phyloP scores from a whole-genome alignment of 257 asterid genomes.

The Verbascum thapsus region DNA sequence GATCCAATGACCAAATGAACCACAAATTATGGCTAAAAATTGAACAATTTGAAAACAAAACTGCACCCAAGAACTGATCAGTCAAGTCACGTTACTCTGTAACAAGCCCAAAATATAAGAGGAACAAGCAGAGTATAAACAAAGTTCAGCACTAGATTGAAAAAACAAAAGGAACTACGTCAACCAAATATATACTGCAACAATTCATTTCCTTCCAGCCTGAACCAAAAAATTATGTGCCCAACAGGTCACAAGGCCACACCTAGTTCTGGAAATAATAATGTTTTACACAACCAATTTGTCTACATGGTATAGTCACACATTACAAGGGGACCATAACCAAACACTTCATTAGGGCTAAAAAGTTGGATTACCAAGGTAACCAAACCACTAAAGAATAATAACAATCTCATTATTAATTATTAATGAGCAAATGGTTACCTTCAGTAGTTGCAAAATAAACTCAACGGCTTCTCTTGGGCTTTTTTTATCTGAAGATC shows the following conservation, averaged over 20 bases:
- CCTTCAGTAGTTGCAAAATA: constrained; percentile 95
- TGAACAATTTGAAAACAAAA: background rate
- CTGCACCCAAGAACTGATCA: background rate
- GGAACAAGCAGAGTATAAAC: constrained; percentile 1
- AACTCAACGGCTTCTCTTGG: constrained; percentile 99
- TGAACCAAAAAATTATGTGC: constrained; percentile 3
- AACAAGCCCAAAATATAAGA: constrained; percentile 14
- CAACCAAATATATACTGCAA: constrained; percentile 10
- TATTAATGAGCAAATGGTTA: constrained; percentile 34
- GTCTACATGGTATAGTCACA: constrained; percentile 2
- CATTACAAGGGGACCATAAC: constrained; percentile 20
- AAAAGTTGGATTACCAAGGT: constrained; percentile 14
- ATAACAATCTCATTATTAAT: constrained; percentile 11
- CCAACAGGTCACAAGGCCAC: constrained; percentile 12
- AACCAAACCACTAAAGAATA: constrained; percentile 15
- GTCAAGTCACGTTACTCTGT: background rate
- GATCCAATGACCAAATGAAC: too few relatives aligned
- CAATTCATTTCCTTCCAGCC: background rate
- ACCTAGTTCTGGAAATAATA: background rate
- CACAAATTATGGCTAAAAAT: background rate
- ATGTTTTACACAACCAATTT: constrained; percentile 3
- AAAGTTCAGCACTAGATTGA: background rate
- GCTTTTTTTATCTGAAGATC: constrained; percentile 85
- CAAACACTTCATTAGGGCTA: constrained; percentile 6
- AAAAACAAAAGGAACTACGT: background rate